Percentiles rank a stretch among this genome's conserved stretches.
Evolutionary conservation across 129 eudicot species (phyloP).

Genomic region (Smallanthus sonchifolius): DNA sequence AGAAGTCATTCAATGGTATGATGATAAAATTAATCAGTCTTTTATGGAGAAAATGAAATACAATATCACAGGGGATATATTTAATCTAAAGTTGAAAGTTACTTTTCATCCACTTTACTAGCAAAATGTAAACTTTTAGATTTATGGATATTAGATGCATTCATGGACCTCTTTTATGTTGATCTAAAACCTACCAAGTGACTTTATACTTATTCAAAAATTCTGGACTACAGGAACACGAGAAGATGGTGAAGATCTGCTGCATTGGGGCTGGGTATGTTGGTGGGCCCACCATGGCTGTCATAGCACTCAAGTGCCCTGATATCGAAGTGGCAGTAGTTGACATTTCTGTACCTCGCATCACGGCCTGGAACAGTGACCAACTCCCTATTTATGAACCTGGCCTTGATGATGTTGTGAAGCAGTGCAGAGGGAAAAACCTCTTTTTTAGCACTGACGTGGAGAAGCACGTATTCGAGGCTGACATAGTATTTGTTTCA

Average conservation of each 20-base stretch:
- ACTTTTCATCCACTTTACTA: neutral
- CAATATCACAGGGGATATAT: neutral
- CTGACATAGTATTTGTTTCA: slow-evolving; percentile 61
- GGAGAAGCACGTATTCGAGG: slow-evolving; percentile 51
- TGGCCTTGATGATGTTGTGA: slow-evolving; percentile 57
- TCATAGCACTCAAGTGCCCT: slow-evolving; percentile 62
- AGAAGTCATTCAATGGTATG: neutral
- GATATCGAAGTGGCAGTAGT: slow-evolving; percentile 47
- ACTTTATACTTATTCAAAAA: neutral
- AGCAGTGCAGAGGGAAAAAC: slow-evolving; percentile 57
- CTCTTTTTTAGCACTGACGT: slow-evolving; percentile 57
- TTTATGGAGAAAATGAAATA: neutral
- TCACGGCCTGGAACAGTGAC: slow-evolving; percentile 67
- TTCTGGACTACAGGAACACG: neutral
- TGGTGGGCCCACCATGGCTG: slow-evolving; percentile 84
- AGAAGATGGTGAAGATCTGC: slow-evolving; percentile 58
- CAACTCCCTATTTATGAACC: slow-evolving; percentile 66
- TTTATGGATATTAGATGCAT: neutral
- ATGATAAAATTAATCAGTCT: neutral
- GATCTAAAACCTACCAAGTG: neutral
- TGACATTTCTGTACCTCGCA: slow-evolving; percentile 52
- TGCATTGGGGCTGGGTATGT: slow-evolving; percentile 74
- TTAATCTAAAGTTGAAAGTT: neutral
- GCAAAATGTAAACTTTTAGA: neutral
- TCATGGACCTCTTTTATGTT: neutral